phyloP scores from a whole-genome alignment of 75 land plant species.

The Cupressus sempervirens region DNA sequence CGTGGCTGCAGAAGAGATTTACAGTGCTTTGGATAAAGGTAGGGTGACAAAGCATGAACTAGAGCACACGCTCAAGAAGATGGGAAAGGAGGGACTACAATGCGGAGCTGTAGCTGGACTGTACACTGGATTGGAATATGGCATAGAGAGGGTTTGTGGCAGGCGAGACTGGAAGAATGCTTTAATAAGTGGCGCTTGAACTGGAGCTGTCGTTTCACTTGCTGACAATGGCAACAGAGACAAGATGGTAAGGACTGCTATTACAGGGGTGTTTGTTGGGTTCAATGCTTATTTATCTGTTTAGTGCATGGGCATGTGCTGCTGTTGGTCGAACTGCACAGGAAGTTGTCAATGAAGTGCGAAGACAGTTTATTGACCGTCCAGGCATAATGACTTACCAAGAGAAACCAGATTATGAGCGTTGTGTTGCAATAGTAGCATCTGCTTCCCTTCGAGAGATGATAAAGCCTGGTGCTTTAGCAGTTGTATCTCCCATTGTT shows the following conservation, averaged over 20 bases:
- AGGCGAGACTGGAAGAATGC: too few species aligned
- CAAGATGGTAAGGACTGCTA: constrained; percentile 63
- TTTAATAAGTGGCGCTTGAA: constrained; percentile 67
- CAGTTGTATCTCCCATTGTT: constrained; percentile 86
- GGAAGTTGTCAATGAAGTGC: constrained; percentile 99
- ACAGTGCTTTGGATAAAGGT: too few species aligned
- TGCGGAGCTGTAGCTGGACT: too few species aligned
- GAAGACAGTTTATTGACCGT: constrained; percentile 94
- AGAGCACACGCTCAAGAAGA: too few species aligned
- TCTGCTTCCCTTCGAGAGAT: constrained; percentile 94
- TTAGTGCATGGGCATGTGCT: constrained; percentile 99
- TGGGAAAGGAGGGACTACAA: too few species aligned
- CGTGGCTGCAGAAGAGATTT: too few species aligned
- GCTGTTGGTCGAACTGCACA: constrained; percentile 99
- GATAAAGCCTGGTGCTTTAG: constrained; percentile 99
- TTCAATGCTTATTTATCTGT: constrained; percentile 92
- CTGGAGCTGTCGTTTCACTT: constrained; percentile 57
- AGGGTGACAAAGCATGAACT: too few species aligned
- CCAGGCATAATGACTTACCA: constrained; percentile 98
- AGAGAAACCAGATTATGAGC: constrained; percentile 96
- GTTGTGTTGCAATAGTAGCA: constrained; percentile 99
- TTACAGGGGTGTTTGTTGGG: constrained; percentile 98
- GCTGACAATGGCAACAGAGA: constrained; percentile 38
- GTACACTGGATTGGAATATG: too few species aligned
- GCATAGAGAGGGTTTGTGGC: too few species aligned